Evolutionary conservation across 1,284 basidiomycete species (phyloP).

Genomic region (Irpex sp.): DNA sequence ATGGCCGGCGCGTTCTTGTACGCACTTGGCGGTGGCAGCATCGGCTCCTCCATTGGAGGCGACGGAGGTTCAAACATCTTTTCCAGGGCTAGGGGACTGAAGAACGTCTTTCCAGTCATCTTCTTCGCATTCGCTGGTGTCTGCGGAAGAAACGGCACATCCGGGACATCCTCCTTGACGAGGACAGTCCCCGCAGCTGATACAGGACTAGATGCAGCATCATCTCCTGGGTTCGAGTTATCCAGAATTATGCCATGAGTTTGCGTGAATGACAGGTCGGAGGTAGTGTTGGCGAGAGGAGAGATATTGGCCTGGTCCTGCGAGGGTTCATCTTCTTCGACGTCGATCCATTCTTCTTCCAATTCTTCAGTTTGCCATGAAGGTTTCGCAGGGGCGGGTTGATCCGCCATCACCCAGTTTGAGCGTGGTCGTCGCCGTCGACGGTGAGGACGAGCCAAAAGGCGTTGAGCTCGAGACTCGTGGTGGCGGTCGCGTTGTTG

Average conservation of each 20-base stretch:
- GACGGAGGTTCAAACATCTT: slow-evolving; percentile 90
- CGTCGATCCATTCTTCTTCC: slow-evolving; percentile 47
- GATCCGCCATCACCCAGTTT: slow-evolving; percentile 1
- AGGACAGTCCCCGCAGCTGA: slow-evolving; percentile 68
- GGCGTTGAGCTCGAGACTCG: background rate
- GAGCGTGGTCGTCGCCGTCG: background rate
- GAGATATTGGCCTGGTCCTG: slow-evolving; percentile 11
- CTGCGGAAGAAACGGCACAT: slow-evolving; percentile 50
- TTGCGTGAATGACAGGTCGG: slow-evolving; percentile 54
- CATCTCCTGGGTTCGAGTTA: slow-evolving; percentile 32
- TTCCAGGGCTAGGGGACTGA: slow-evolving; percentile 81
- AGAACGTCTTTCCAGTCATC: slow-evolving; percentile 71
- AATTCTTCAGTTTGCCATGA: slow-evolving; percentile 56
- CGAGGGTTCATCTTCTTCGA: slow-evolving; percentile 21
- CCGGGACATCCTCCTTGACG: slow-evolving; percentile 67
- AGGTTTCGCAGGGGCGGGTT: slow-evolving; percentile 22
- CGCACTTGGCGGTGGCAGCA: slow-evolving; percentile 19
- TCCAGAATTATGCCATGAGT: slow-evolving; percentile 52
- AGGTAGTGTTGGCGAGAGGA: slow-evolving; percentile 35
- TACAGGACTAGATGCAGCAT: slow-evolving; percentile 26
- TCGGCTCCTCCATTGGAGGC: slow-evolving; percentile 38
- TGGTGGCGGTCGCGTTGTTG: slow-evolving; percentile 13
- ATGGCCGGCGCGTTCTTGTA: slow-evolving; percentile 27
- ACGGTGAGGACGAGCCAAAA: background rate
- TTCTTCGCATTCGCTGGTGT: slow-evolving; percentile 64